These are phyloP conservation scores for Xylaria palmicola DNA, from an alignment of 495 filamentous ascomycete genomes.

Conservation along the genomic window DNA sequence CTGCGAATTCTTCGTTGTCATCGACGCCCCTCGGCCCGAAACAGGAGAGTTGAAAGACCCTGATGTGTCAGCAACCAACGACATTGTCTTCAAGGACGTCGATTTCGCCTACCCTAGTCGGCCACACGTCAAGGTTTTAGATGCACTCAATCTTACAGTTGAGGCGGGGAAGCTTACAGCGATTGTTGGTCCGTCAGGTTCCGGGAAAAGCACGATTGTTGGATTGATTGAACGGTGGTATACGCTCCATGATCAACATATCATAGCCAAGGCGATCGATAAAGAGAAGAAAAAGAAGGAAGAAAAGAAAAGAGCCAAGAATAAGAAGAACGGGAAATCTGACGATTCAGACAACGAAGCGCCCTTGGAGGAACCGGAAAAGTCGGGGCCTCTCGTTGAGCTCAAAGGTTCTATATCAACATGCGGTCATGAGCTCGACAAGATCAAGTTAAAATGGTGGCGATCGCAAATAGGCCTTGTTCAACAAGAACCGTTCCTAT, in stretches of 20 bases:
- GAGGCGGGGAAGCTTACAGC: constrained; percentile 81
- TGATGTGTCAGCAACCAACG: constrained; percentile 46
- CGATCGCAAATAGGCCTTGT: constrained; percentile 66
- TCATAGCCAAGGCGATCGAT: constrained; percentile 48
- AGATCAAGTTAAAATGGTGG: constrained; percentile 65
- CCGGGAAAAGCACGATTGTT: constrained; percentile 89
- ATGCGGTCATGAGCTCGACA: constrained; percentile 53
- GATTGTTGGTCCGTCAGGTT: constrained; percentile 82
- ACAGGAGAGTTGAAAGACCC: constrained; percentile 42
- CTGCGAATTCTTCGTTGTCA: constrained; percentile 55
- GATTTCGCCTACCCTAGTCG: constrained; percentile 70
- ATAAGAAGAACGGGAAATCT: constrained; percentile 25
- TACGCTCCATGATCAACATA: constrained; percentile 57
- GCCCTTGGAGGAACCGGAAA: constrained; percentile 25
- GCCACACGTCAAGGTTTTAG: constrained; percentile 59
- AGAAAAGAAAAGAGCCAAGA: constrained; percentile 39
- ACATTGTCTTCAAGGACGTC: constrained; percentile 61
- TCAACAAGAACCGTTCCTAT: constrained; percentile 72
- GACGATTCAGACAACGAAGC: constrained; percentile 35
- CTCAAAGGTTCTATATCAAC: constrained; percentile 53
- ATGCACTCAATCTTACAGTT: constrained; percentile 55
- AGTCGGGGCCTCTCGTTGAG: constrained; percentile 40
- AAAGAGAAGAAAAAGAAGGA: constrained; percentile 44
- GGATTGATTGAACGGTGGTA: constrained; percentile 93
- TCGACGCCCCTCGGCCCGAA: constrained; percentile 53